Percentiles rank a stretch among this genome's conserved stretches.
Evolutionary conservation across 352 stramenopile genomes (phyloP).

Genomic region (Phytophthora uliginosa): DNA sequence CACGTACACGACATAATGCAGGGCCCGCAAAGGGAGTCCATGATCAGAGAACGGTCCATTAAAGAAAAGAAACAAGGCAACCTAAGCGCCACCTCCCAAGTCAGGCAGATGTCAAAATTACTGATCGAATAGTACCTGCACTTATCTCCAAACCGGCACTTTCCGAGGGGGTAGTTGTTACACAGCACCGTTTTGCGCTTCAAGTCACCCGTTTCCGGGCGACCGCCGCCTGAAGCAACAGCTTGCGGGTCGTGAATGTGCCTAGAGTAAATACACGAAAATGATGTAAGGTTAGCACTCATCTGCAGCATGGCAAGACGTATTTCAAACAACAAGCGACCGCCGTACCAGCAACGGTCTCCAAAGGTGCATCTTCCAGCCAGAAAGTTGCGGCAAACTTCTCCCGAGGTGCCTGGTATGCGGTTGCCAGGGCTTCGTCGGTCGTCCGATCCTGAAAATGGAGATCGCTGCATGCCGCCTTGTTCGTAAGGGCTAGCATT

Average conservation of each 20-base stretch:
- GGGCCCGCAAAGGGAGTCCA: slow-evolving; percentile 34
- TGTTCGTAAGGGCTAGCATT: slow-evolving; percentile 32
- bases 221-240: slow-evolving; percentile 18
- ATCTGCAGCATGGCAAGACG: not conserved
- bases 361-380: slow-evolving; percentile 78
- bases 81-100: slow-evolving; percentile 20
- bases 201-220: slow-evolving; percentile 50
- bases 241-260: slow-evolving; percentile 62
- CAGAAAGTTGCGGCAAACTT: slow-evolving; percentile 86
- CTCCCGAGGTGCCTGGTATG: slow-evolving; percentile 49
- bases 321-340: slow-evolving; percentile 8
- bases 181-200: slow-evolving; percentile 85
- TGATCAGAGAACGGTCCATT: slow-evolving; percentile 45
- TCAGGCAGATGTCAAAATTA: slow-evolving; percentile 27
- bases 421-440: slow-evolving; percentile 46
- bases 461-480: slow-evolving; percentile 26
- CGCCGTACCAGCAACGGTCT: slow-evolving; percentile 84
- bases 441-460: slow-evolving; percentile 43
- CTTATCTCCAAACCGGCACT: slow-evolving; percentile 86
- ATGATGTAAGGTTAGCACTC: slow-evolving; percentile 25
- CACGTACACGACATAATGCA: slow-evolving; percentile 35
- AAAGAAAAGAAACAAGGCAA: slow-evolving; percentile 21
- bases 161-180: slow-evolving; percentile 75
- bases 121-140: slow-evolving; percentile 74
- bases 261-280: slow-evolving; percentile 40